These are phyloP conservation scores for Penicillium sp. DNA, from an alignment of 2,329 filamentous ascomycete species.

Conservation along the genomic window DNA sequence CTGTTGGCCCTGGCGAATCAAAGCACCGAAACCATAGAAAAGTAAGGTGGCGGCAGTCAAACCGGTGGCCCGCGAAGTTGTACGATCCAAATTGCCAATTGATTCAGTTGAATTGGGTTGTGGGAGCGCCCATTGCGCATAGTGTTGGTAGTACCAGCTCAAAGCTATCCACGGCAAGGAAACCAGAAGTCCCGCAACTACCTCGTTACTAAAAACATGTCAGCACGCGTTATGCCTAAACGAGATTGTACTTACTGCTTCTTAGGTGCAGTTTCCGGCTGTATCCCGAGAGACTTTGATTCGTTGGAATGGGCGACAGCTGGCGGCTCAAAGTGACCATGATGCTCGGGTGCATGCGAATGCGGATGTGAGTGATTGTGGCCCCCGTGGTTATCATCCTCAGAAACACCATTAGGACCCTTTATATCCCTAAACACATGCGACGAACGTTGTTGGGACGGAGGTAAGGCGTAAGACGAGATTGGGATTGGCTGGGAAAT, in stretches of 20 bases:
- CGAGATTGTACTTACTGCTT: neutral
- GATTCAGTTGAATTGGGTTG: constrained; percentile 14
- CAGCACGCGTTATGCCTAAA: neutral
- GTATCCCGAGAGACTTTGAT: constrained; percentile 3
- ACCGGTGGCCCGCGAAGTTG: constrained; percentile 29
- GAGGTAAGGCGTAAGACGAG: constrained; percentile 26
- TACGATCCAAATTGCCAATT: constrained; percentile 24
- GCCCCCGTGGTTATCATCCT: constrained; percentile 29
- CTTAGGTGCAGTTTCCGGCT: neutral
- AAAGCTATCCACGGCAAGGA: constrained; percentile 42
- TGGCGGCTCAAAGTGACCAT: constrained; percentile 22
- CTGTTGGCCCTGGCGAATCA: constrained; percentile 25
- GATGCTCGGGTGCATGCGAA: constrained; percentile 39
- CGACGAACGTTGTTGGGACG: constrained; percentile 25
- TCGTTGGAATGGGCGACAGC: constrained; percentile 21
- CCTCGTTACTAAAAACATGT: constrained; percentile 45
- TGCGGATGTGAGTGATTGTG: constrained; percentile 48
- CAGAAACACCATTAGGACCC: constrained; percentile 33
- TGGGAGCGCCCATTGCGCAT: constrained; percentile 24
- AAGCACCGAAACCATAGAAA: constrained; percentile 35
- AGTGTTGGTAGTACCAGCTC: constrained; percentile 42
- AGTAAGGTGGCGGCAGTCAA: constrained; percentile 40
- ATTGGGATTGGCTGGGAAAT: constrained; percentile 32
- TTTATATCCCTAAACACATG: constrained; percentile 23
- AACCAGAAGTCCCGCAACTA: constrained; percentile 54